These are phyloP conservation scores for Phytophthora sp. DNA, from an alignment of 352 stramenopile genomes.

Conservation along the genomic window DNA sequence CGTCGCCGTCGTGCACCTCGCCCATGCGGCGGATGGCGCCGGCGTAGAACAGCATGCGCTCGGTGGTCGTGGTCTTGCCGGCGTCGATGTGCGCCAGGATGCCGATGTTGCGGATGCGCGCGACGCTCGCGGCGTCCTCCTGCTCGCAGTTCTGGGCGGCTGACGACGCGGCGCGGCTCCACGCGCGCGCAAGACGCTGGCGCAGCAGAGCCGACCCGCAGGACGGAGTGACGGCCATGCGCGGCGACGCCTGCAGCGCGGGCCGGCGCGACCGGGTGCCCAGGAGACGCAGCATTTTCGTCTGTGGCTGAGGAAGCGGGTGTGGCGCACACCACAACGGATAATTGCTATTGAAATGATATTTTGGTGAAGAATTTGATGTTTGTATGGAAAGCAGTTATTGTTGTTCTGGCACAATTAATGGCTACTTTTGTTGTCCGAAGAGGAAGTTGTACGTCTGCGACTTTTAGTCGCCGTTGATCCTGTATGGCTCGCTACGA, in stretches of 20 bases:
- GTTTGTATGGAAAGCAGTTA: constrained; percentile 2
- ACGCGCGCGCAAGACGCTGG: constrained; percentile 15
- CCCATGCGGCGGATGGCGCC: constrained; percentile 75
- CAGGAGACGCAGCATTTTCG: constrained; percentile 24
- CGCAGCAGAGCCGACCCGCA: neutral
- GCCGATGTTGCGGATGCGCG: constrained; percentile 95
- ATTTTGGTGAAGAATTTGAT: neutral
- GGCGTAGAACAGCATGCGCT: constrained; percentile 98
- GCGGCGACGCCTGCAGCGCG: constrained; percentile 10
- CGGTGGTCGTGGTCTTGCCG: constrained; percentile 98
- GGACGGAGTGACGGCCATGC: neutral
- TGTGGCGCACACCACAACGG: too few species aligned
- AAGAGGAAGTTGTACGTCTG: constrained; percentile 17
- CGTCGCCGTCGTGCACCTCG: constrained; percentile 80
- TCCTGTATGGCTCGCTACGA: constrained; percentile 11
- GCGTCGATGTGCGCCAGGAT: constrained; percentile 99
- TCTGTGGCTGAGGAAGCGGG: constrained; percentile 23
- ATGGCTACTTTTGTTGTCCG: constrained; percentile 3
- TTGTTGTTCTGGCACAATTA: constrained; percentile 9
- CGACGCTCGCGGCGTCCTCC: constrained; percentile 23
- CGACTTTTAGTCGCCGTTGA: neutral
- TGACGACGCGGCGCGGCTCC: constrained; percentile 14
- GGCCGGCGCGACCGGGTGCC: constrained; percentile 1
- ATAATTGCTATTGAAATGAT: neutral
- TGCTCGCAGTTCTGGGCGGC: constrained; percentile 13